These are phyloP conservation scores for Rutidosis leptorrhynchoides DNA, from an alignment of 129 eudicot species.

Conservation along the genomic window DNA sequence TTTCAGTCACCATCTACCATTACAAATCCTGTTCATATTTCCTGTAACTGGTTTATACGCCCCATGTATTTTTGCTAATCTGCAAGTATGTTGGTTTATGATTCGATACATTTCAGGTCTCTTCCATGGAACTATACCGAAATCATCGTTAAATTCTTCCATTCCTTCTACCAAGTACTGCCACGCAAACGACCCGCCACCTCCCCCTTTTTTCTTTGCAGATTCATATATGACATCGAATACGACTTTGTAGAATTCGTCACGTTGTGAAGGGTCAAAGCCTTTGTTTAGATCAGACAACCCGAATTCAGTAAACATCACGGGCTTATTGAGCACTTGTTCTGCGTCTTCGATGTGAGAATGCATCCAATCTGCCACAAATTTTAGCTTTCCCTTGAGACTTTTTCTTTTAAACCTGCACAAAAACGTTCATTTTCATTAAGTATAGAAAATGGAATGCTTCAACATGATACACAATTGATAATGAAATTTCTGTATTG, in stretches of 20 bases:
- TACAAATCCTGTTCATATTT: conserved; percentile 52
- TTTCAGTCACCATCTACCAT: conserved; percentile 28
- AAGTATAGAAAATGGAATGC: background rate
- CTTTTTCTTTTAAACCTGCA: conserved; percentile 60
- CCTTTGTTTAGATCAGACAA: conserved; percentile 62
- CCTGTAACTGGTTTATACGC: conserved; percentile 35
- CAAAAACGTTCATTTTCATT: background rate
- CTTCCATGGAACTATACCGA: conserved; percentile 85
- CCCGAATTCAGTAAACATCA: conserved; percentile 86
- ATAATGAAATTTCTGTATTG: background rate
- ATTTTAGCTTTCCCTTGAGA: conserved; percentile 59
- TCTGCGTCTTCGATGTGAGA: conserved; percentile 94
- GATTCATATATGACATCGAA: conserved; percentile 73
- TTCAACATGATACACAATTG: too few species aligned
- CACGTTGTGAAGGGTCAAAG: conserved; percentile 63
- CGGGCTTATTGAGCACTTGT: conserved; percentile 66
- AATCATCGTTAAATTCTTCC: conserved; percentile 81
- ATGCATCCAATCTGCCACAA: conserved; percentile 72
- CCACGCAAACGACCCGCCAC: conserved; percentile 90
- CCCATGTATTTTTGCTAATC: conserved; percentile 55
- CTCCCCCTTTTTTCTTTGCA: conserved; percentile 63
- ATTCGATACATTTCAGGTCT: conserved; percentile 51
- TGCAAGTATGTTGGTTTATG: conserved; percentile 67
- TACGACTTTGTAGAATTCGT: conserved; percentile 51
- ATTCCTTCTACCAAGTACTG: conserved; percentile 89